Percentiles rank a stretch among this genome's conserved stretches.
These are phyloP conservation scores for Phyllosticta citribraziliensis DNA, from an alignment of 2,329 filamentous ascomycete species.

Conservation along the genomic window DNA sequence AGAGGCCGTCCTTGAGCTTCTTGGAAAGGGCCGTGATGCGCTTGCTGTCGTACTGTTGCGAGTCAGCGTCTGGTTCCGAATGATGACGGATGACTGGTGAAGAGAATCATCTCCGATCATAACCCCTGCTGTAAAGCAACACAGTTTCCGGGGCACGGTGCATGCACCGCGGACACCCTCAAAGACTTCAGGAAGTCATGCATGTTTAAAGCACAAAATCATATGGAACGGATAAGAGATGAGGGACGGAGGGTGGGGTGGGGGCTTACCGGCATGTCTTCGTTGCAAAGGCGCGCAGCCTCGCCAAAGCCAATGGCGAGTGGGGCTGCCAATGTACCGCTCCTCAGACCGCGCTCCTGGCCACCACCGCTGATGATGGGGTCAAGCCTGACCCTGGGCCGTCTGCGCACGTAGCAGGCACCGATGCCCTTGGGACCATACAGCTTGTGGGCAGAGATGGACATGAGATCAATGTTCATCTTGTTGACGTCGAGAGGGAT, in stretches of 20 bases:
- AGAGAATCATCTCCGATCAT: constrained; percentile 38
- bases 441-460: constrained; percentile 96
- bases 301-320: constrained; percentile 90
- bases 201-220: constrained; percentile 81
- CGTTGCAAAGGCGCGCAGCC: constrained; percentile 80
- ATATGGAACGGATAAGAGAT: constrained; percentile 32
- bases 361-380: constrained; percentile 94
- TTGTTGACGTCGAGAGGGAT: constrained; percentile 94
- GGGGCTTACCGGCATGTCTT: constrained; percentile 74
- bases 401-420: constrained; percentile 87
- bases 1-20: constrained; percentile 68
- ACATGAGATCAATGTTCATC: constrained; percentile 98
- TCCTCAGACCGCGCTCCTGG: constrained; percentile 88
- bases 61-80: constrained; percentile 11
- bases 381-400: constrained; percentile 86
- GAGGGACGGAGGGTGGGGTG: constrained; percentile 22
- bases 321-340: constrained; percentile 83
- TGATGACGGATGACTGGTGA: constrained; percentile 2
- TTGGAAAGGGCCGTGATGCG: constrained; percentile 76
- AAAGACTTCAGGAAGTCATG: constrained; percentile 79
- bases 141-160: constrained; percentile 18
- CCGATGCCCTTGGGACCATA: constrained; percentile 97
- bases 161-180: constrained; percentile 38
- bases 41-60: constrained; percentile 73
- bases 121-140: constrained; percentile 55